These are phyloP conservation scores for Aspergillus felis DNA, from an alignment of 2,329 filamentous ascomycete species.

Conservation along the genomic window DNA sequence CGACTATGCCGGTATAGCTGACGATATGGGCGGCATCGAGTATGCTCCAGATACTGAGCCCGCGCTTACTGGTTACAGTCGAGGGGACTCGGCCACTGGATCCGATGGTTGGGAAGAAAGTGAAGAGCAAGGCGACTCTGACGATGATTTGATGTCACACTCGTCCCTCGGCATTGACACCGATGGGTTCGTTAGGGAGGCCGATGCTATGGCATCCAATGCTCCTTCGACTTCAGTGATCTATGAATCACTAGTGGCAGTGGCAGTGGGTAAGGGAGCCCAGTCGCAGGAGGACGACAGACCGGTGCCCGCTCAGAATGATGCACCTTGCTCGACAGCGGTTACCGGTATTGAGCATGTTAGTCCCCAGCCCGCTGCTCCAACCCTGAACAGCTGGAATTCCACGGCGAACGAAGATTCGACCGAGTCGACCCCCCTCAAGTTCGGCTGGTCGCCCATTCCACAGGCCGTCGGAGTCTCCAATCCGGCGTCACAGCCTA, in stretches of 20 bases:
- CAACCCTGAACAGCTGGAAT: not conserved
- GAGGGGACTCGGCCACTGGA: slow-evolving; percentile 1
- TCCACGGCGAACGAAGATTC: not conserved
- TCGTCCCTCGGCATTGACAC: slow-evolving; percentile 4
- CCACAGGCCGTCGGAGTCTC: not conserved
- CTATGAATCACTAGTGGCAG: not conserved
- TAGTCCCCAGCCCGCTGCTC: not conserved
- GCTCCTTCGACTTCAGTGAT: not conserved
- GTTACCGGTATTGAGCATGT: not conserved
- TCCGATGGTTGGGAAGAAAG: slow-evolving; percentile 7
- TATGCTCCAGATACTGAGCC: slow-evolving; percentile 6
- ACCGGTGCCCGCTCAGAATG: not conserved
- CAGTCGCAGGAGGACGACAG: not conserved
- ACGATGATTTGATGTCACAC: slow-evolving; percentile 7
- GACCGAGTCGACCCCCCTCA: not conserved
- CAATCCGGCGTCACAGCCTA: not conserved
- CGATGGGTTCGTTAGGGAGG: slow-evolving; percentile 4
- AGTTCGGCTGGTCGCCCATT: not conserved
- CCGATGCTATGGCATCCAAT: not conserved
- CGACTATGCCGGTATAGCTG: not conserved
- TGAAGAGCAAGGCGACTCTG: slow-evolving; percentile 1
- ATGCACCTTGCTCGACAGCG: not conserved
- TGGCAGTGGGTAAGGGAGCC: not conserved
- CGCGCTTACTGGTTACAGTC: not conserved
- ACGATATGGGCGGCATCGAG: slow-evolving; percentile 2